Conservation (phyloP, 495 filamentous ascomycete genomes). For the Daldinia bambusicola region DNA sequence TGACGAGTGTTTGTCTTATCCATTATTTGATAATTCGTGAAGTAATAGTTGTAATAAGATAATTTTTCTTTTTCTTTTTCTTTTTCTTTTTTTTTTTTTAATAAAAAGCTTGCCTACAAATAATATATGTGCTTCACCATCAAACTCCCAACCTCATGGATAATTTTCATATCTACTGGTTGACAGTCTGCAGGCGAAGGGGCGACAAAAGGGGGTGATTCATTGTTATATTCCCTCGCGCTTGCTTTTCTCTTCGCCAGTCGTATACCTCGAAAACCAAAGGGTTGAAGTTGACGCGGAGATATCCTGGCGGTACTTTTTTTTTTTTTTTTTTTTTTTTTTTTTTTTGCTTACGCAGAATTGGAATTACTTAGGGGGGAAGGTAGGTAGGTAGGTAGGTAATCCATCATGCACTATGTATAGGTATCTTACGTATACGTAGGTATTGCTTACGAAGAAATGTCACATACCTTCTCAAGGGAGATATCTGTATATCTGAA, state of each 20-base stretch:
- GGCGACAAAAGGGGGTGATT: conserved; percentile 48
- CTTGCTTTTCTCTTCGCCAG: conserved; percentile 71
- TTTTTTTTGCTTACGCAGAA: not conserved
- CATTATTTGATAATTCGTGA: not conserved
- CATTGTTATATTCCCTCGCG: conserved; percentile 43
- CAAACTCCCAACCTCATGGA: conserved; percentile 73
- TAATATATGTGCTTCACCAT: conserved; percentile 73
- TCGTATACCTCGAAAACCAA: conserved; percentile 83
- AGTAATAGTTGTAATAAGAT: no score
- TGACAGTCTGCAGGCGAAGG: conserved; percentile 77
- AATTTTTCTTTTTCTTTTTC: no score
- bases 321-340: not conserved
- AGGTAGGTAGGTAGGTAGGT: no score
- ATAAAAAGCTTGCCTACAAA: not conserved
- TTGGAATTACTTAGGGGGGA: not conserved
- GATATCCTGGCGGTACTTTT: conserved; percentile 70
- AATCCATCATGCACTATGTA: no score
- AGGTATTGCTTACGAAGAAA: conserved; percentile 14
- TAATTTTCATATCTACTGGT: conserved; percentile 53
- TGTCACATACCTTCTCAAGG: conserved; percentile 3
- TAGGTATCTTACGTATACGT: no score
- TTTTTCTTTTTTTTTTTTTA: no score
- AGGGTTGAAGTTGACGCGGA: conserved; percentile 71
- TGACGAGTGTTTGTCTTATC: not conserved
- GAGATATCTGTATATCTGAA: not conserved